A percentile compares a stretch with the other conserved stretches of the same genome.
Evolutionary conservation across 208 protist genomes (phyloP).

Genomic region (Leishmania mexicana): DNA sequence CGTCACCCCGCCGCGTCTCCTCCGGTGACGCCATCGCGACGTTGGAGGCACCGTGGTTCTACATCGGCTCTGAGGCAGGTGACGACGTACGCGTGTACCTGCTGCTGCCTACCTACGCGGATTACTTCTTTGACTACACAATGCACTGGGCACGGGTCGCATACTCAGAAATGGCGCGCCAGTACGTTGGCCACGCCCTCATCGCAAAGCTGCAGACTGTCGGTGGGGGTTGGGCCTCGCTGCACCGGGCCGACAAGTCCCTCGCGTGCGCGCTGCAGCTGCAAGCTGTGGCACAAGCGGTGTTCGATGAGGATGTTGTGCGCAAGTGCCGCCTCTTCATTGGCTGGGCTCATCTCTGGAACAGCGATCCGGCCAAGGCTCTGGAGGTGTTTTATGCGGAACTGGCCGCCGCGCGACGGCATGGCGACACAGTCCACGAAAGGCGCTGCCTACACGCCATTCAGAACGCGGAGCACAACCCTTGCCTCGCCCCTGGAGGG

Average conservation of each 20-base stretch:
- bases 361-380: slow-evolving; percentile 39
- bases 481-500: slow-evolving; percentile 20
- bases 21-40: background rate
- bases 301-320: slow-evolving; percentile 48
- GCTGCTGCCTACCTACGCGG: slow-evolving; percentile 37
- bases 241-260: slow-evolving; percentile 60
- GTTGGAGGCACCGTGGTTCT: slow-evolving; percentile 7
- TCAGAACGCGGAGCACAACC: slow-evolving; percentile 42
- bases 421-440: slow-evolving; percentile 49
- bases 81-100: slow-evolving; percentile 25
- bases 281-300: slow-evolving; percentile 32
- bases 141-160: slow-evolving; percentile 45
- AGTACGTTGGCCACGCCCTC: slow-evolving; percentile 43
- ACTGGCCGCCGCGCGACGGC: slow-evolving; percentile 26
- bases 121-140: slow-evolving; percentile 41
- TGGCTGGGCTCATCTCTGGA: slow-evolving; percentile 76
- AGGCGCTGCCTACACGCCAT: slow-evolving; percentile 64
- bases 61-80: background rate
- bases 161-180: slow-evolving; percentile 46
- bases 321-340: slow-evolving; percentile 72
- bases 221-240: slow-evolving; percentile 79
- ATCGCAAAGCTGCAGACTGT: slow-evolving; percentile 71
- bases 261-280: slow-evolving; percentile 59
- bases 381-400: slow-evolving; percentile 47
- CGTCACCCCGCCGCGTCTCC: background rate